Conservation (phyloP, 2,329 filamentous ascomycete genomes). For the Ampelomyces quisqualis region DNA sequence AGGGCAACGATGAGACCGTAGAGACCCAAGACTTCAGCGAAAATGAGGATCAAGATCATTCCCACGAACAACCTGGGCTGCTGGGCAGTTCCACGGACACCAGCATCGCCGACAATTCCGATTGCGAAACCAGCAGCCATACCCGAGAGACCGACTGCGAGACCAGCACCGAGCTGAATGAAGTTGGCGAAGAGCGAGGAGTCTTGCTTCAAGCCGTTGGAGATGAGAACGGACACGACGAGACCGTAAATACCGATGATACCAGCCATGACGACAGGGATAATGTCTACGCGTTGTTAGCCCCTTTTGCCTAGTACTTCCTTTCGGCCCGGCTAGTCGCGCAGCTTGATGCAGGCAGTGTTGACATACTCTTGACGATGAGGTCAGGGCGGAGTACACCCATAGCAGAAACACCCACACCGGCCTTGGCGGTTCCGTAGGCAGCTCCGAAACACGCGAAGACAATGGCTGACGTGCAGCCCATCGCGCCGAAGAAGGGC, state of each 20-base stretch:
- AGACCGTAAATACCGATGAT: slow-evolving; percentile 93
- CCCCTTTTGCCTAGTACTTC: too few relatives aligned
- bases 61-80: slow-evolving; percentile 88
- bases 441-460: slow-evolving; percentile 96
- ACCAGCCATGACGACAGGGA: slow-evolving; percentile 99
- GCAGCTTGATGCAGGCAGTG: too few relatives aligned
- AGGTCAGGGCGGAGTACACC: slow-evolving; percentile 96
- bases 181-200: slow-evolving; percentile 53
- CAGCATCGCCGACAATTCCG: slow-evolving; percentile 69
- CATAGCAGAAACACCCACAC: slow-evolving; percentile 97
- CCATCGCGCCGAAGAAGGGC: slow-evolving; percentile 97
- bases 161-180: slow-evolving; percentile 56
- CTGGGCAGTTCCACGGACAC: slow-evolving; percentile 82
- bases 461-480: slow-evolving; percentile 91
- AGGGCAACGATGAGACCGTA: slow-evolving; percentile 98
- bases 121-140: slow-evolving; percentile 83
- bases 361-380: slow-evolving; percentile 93
- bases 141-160: slow-evolving; percentile 74
- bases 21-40: slow-evolving; percentile 98
- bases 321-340: too few relatives aligned
- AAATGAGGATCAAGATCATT: slow-evolving; percentile 99
- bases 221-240: slow-evolving; percentile 57
- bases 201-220: slow-evolving; percentile 53
- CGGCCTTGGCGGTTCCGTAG: slow-evolving; percentile 98
- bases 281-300: slow-evolving; percentile 70